These are phyloP conservation scores for Lepiota venenata DNA, from an alignment of 768 basidiomycete species.

Conservation along the genomic window DNA sequence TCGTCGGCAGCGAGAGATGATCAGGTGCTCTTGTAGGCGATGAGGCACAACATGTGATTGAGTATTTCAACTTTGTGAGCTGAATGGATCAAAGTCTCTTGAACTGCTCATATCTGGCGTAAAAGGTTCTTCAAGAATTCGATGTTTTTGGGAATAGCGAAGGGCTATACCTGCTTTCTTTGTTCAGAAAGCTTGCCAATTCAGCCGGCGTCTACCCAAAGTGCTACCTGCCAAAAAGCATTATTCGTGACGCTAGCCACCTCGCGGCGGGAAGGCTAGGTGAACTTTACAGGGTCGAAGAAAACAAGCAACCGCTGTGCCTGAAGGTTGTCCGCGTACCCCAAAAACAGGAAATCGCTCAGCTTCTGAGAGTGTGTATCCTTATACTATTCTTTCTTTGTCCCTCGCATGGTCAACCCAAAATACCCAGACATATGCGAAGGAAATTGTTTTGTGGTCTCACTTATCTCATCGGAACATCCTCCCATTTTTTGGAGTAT, in stretches of 20 bases:
- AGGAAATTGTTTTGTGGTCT: constrained; percentile 30
- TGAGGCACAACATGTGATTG: background rate
- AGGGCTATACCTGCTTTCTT: background rate
- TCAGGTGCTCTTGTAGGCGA: background rate
- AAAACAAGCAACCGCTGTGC: background rate
- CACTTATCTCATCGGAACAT: constrained; percentile 31
- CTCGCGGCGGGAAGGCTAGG: background rate
- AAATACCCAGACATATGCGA: background rate
- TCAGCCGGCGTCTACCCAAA: background rate
- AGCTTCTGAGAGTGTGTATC: background rate
- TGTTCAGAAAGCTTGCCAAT: background rate
- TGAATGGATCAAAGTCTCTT: background rate
- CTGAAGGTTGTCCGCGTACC: constrained; percentile 3
- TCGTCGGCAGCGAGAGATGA: background rate
- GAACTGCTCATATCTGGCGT: too few species aligned
- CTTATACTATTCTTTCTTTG: background rate
- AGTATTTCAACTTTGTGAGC: background rate
- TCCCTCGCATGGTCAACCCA: background rate
- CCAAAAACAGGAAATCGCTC: too few species aligned
- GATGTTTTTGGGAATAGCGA: background rate
- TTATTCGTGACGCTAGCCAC: background rate
- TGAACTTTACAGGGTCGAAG: background rate
- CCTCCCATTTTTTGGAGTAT: constrained; percentile 31
- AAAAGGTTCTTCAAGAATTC: background rate
- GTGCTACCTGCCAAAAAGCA: background rate